Evolutionary conservation across 768 basidiomycete species (phyloP).

Genomic region (Megacollybia marginata): DNA sequence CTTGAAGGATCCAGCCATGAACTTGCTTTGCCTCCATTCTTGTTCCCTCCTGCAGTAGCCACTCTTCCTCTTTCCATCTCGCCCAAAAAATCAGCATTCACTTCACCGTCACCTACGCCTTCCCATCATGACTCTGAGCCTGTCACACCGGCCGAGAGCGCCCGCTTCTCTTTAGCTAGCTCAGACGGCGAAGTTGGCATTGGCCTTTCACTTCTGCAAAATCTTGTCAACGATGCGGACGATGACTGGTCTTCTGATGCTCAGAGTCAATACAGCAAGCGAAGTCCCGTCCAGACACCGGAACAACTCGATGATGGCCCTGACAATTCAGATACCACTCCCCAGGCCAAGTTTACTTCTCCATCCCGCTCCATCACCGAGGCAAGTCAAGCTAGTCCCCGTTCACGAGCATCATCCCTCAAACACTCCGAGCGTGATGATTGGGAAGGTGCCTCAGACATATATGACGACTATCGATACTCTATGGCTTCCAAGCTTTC

Average conservation of each 20-base stretch:
- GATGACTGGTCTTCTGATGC: constrained; percentile 13
- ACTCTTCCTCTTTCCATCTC: constrained; percentile 1
- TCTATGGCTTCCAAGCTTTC: constrained; percentile 29
- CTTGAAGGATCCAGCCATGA: constrained; percentile 3
- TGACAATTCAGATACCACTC: neutral
- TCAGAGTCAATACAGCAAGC: neutral
- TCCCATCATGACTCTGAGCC: neutral
- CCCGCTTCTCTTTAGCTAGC: constrained; percentile 26
- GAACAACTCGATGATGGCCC: constrained; percentile 8
- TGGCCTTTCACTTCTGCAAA: constrained; percentile 56
- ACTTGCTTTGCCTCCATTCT: neutral
- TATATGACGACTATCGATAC: constrained; percentile 62
- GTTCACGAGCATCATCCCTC: neutral
- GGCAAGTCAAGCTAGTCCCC: neutral
- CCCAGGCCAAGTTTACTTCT: neutral
- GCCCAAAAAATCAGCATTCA: constrained; percentile 4
- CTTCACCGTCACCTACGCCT: constrained; percentile 3
- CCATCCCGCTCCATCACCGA: constrained; percentile 6
- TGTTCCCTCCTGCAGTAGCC: neutral
- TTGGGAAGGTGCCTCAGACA: constrained; percentile 66
- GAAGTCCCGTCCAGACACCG: constrained; percentile 5
- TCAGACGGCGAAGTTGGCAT: constrained; percentile 64
- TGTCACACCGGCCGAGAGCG: constrained; percentile 12
- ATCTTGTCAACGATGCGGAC: constrained; percentile 19
- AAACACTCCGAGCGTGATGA: constrained; percentile 25